Evolutionary conservation across 176 grass and related monocot genomes (phyloP), one percentile per base, ranked within the genome.

Genomic region (Oryza officinalis): DNA sequence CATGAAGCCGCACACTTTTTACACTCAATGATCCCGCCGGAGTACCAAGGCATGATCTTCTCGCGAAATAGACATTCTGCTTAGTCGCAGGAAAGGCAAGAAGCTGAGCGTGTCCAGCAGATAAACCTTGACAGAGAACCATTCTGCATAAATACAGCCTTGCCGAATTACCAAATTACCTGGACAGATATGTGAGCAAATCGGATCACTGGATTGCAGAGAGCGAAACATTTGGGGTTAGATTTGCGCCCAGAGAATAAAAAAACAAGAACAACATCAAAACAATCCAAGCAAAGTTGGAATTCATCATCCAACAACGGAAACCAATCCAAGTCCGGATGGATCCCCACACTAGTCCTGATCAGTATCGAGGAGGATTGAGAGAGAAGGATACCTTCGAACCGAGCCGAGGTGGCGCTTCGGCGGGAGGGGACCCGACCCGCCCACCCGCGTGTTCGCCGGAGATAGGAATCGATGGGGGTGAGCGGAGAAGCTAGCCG

Each of bases 41-140:
- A 5, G 8, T 23, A 77, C 23, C 17, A 45, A 85, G 15, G 46
- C 23, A 60, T 4, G 73, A 77, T 76, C 64, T 69, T 84, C 82
- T 85, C 40, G 41, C 5, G 33, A 77, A 38, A 69, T 15, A 76
- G 54, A 73, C 46, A 33, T 64, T 63, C 18, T 77, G 32, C 23
- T 77, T 85, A 59, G 83, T 33, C 9, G 63, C 50, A 80, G 84
- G 84, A 80, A 90, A 84, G 69, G 84, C 89, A 65, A 87, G 69
- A 20, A 87, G 70, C 47, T 90, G 84, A 61, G 84, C 63, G 75
- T 80, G 72, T 38, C 80, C 75, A 71, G 70, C 41, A 76, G 84
- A 43, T 49, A 86, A 25, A 2, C 80, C 89, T 25, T 87, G 89
- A 43, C 47, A 87, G 14, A 69, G 76, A 70, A 40, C 49, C 89